Percentiles rank a stretch among this genome's conserved stretches.
These are phyloP conservation scores for Emmonsiellopsis sp. DNA, from an alignment of 2,329 filamentous ascomycete species.

Conservation along the genomic window DNA sequence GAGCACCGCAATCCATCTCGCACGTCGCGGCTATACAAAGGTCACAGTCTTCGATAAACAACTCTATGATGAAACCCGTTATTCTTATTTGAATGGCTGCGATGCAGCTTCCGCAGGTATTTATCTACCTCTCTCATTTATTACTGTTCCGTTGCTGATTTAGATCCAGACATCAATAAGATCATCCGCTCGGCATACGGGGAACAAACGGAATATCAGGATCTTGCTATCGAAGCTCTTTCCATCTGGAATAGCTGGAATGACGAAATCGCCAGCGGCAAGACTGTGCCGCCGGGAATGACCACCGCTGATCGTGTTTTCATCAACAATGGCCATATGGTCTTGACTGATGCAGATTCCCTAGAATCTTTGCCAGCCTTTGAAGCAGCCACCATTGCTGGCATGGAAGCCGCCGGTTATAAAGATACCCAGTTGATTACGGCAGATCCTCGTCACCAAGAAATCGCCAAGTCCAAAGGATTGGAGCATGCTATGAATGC, in stretches of 20 bases:
- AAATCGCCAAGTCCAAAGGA: slow-evolving; percentile 20
- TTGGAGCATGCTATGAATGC: slow-evolving; percentile 28
- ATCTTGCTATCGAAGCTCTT: slow-evolving; percentile 37
- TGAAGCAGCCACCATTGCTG: slow-evolving; percentile 29
- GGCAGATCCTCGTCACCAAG: slow-evolving; percentile 18
- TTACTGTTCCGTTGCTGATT: not conserved
- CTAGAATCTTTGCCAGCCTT: slow-evolving; percentile 15
- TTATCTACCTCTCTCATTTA: not conserved
- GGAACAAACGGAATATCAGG: slow-evolving; percentile 38
- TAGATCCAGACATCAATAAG: slow-evolving; percentile 33
- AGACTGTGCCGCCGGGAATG: slow-evolving; percentile 25
- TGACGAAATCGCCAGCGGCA: slow-evolving; percentile 23
- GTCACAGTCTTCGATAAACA: slow-evolving; percentile 44
- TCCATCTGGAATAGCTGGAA: slow-evolving; percentile 40
- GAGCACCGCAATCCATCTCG: slow-evolving; percentile 37
- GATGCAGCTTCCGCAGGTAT: slow-evolving; percentile 38
- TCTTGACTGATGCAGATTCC: slow-evolving; percentile 8
- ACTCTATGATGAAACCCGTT: slow-evolving; percentile 31
- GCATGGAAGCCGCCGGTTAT: slow-evolving; percentile 28
- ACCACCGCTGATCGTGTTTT: slow-evolving; percentile 26
- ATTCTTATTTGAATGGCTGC: slow-evolving; percentile 34
- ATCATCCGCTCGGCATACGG: slow-evolving; percentile 38
- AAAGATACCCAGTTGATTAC: slow-evolving; percentile 28
- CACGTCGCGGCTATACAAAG: slow-evolving; percentile 37
- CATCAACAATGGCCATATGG: slow-evolving; percentile 25